These are phyloP conservation scores for Zymoseptoria pseudotritici DNA, from an alignment of 2,329 filamentous ascomycete genomes.

Conservation along the genomic window DNA sequence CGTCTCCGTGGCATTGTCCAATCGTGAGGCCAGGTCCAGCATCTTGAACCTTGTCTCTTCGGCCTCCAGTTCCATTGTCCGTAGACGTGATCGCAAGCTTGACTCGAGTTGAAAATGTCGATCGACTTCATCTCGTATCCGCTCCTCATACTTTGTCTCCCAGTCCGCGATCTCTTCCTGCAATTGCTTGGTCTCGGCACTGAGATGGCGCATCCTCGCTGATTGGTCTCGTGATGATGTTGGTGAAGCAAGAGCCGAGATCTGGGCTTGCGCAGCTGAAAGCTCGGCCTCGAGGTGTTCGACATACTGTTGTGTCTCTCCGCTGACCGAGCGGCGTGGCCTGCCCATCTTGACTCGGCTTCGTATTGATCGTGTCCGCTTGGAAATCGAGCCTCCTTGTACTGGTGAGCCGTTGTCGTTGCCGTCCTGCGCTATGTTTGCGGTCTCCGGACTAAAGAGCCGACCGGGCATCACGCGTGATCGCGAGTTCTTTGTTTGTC, in stretches of 20 bases:
- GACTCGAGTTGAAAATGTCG: conserved; percentile 24
- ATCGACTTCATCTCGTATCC: conserved; percentile 29
- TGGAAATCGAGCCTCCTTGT: conserved; percentile 9
- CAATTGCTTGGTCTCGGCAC: conserved; percentile 28
- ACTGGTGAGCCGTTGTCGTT: conserved; percentile 6
- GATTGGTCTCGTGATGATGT: conserved; percentile 30
- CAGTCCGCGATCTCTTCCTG: conserved; percentile 31
- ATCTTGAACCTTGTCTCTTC: conserved; percentile 25
- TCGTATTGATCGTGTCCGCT: conserved; percentile 2
- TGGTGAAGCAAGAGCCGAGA: conserved; percentile 36
- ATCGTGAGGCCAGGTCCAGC: conserved; percentile 28
- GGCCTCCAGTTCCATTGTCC: conserved; percentile 24
- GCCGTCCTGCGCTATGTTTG: conserved; percentile 11
- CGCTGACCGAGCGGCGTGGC: conserved; percentile 30
- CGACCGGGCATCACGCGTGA: conserved; percentile 14
- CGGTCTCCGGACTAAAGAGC: conserved; percentile 9
- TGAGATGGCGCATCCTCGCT: conserved; percentile 31
- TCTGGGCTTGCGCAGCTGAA: conserved; percentile 33
- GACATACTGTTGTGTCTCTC: conserved; percentile 40
- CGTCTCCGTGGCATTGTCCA: conserved; percentile 25
- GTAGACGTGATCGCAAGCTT: conserved; percentile 23
- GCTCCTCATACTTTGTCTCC: conserved; percentile 32
- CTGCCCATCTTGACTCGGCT: conserved; percentile 17
- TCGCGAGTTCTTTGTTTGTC: conserved; percentile 13
- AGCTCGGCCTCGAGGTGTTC: conserved; percentile 44